phyloP scores from a whole-genome alignment of 2,329 filamentous ascomycete genomes.

The Calonectria ilicicola region DNA sequence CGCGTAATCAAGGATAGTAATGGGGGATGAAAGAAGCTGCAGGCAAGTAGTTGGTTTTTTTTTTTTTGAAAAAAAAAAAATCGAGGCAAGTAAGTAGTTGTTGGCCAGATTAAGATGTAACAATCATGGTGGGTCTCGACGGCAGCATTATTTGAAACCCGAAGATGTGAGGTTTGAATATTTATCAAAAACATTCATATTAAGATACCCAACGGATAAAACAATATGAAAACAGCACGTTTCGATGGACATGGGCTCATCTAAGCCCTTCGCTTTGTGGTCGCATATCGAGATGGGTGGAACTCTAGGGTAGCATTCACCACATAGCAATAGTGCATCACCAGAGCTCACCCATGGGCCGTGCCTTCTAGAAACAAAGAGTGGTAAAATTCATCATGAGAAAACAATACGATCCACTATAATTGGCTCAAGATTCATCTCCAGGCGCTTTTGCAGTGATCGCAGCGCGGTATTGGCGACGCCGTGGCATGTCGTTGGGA shows the following conservation, averaged over 20 bases:
- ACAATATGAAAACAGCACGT: not conserved
- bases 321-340: not conserved
- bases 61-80: no score
- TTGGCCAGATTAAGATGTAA: no score
- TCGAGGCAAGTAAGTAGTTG: no score
- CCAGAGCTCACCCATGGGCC: not conserved
- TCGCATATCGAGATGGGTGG: no score
- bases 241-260: not conserved
- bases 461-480: not conserved
- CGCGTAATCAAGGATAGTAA: not conserved
- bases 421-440: not conserved
- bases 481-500: constrained; percentile 28
- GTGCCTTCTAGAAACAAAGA: not conserved
- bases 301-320: not conserved
- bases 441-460: not conserved
- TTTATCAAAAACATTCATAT: no score
- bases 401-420: not conserved
- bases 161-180: no score
- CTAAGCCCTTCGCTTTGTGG: no score
- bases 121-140: no score
- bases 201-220: no score
- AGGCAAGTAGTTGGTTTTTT: no score
- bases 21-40: no score
- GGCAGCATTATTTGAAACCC: no score
- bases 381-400: not conserved